A percentile compares a stretch with the other conserved stretches of the same genome.
Evolutionary conservation across 805 yeast genomes (phyloP).

Genomic region (Suhomyces xylopsoci): DNA sequence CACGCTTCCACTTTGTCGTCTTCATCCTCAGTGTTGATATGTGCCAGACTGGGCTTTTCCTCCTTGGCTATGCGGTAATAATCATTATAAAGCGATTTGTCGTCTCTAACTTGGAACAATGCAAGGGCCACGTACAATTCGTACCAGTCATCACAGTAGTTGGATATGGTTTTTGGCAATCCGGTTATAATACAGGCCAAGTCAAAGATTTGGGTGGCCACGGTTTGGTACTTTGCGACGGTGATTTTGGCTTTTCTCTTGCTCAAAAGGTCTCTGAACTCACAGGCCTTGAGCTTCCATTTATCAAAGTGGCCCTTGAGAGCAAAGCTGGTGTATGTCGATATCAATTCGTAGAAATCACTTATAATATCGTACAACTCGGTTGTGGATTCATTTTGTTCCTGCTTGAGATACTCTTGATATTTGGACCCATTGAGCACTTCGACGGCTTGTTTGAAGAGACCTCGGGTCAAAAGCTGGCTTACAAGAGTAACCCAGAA

Average conservation of each 20-base stretch:
- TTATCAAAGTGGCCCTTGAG: slow-evolving; percentile 41
- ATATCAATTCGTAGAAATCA: slow-evolving; percentile 40
- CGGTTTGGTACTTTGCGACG: slow-evolving; percentile 22
- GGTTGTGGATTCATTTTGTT: slow-evolving; percentile 15
- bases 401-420: slow-evolving; percentile 28
- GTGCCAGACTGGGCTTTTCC: slow-evolving; percentile 22
- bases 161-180: slow-evolving; percentile 47
- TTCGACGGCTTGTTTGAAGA: slow-evolving; percentile 52
- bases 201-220: slow-evolving; percentile 38
- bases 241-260: slow-evolving; percentile 21
- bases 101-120: slow-evolving; percentile 57
- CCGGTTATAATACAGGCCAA: slow-evolving; percentile 47
- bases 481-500: slow-evolving; percentile 65
- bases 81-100: slow-evolving; percentile 27
- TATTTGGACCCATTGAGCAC: slow-evolving; percentile 46
- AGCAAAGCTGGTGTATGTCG: slow-evolving; percentile 39
- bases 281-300: slow-evolving; percentile 53
- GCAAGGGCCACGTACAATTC: slow-evolving; percentile 58
- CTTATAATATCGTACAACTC: slow-evolving; percentile 35
- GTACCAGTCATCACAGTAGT: slow-evolving; percentile 61
- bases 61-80: slow-evolving; percentile 31
- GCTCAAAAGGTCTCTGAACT: slow-evolving; percentile 42
- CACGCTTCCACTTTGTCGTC: slow-evolving; percentile 32
- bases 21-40: slow-evolving; percentile 12
- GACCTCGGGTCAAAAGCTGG: slow-evolving; percentile 59